Conservation (phyloP, 345 rosid species). For the Sisymbrium altissimum region DNA sequence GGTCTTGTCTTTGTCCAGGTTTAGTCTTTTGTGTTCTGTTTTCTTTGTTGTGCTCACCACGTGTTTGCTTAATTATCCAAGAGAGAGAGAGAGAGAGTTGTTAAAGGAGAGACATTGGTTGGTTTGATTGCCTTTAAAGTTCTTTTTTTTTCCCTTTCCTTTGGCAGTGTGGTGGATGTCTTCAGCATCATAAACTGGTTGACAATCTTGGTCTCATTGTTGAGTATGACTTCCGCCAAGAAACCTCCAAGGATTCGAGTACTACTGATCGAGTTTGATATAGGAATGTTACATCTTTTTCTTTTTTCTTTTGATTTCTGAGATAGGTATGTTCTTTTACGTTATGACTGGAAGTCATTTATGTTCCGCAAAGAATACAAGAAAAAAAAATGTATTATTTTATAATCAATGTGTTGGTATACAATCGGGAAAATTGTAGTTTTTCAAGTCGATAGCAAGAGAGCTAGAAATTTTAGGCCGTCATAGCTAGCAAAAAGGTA, state of each 20-base stretch:
- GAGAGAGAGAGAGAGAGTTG: too few relatives aligned
- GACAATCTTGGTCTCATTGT: slow-evolving; percentile 87
- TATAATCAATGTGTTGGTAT: slow-evolving; percentile 4
- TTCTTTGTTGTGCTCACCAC: background rate
- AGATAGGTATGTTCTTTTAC: background rate
- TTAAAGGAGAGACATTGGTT: background rate
- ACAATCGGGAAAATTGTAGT: slow-evolving; percentile 14
- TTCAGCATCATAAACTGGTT: slow-evolving; percentile 73
- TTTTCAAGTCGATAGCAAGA: slow-evolving; percentile 4
- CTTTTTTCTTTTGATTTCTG: slow-evolving; percentile 1
- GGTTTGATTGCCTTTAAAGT: background rate
- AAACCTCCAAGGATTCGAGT: slow-evolving; percentile 39
- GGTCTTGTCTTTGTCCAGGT: slow-evolving; percentile 91
- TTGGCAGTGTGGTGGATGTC: slow-evolving; percentile 89
- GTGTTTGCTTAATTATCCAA: slow-evolving; percentile 11
- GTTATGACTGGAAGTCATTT: background rate
- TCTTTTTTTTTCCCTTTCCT: background rate
- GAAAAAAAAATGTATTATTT: slow-evolving; percentile 21
- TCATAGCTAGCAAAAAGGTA: slow-evolving; percentile 47
- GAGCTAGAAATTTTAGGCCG: slow-evolving; percentile 42
- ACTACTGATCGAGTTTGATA: slow-evolving; percentile 45
- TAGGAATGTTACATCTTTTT: background rate
- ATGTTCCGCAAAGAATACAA: slow-evolving; percentile 4
- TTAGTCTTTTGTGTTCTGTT: background rate
- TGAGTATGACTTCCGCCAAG: slow-evolving; percentile 64